A percentile compares a stretch with the other conserved stretches of the same genome.
phyloP scores from a whole-genome alignment of 2,329 filamentous ascomycete genomes.

The Apiospora marii region DNA sequence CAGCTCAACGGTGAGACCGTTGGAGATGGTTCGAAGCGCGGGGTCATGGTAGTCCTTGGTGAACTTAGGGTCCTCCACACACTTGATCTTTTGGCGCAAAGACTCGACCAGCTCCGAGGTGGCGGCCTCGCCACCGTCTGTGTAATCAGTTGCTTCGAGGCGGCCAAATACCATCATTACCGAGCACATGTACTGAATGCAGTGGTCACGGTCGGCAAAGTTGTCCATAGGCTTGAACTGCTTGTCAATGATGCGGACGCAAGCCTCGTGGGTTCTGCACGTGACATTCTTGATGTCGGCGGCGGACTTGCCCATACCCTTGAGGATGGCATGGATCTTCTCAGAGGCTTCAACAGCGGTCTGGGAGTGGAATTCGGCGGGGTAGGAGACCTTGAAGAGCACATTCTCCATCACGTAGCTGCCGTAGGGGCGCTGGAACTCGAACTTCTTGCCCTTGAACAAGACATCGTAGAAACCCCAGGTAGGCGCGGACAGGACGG shows the following conservation, averaged over 20 bases:
- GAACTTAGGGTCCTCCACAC: constrained; percentile 95
- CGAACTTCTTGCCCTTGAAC: constrained; percentile 94
- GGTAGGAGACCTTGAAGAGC: constrained; percentile 99
- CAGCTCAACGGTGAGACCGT: constrained; percentile 92
- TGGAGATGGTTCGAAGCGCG: constrained; percentile 92
- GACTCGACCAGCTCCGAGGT: constrained; percentile 89
- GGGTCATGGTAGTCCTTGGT: constrained; percentile 97
- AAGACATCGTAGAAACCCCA: constrained; percentile 99
- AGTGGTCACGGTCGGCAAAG: constrained; percentile 99
- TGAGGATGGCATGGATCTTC: constrained; percentile 84
- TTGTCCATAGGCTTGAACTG: constrained; percentile 99
- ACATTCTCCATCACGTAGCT: constrained; percentile 99
- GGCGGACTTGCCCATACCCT: constrained; percentile 85
- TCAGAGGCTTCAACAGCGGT: constrained; percentile 95
- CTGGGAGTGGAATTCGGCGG: constrained; percentile 98
- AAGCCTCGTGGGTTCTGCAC: constrained; percentile 97
- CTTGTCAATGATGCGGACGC: constrained; percentile 99
- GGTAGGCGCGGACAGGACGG: constrained; percentile 87
- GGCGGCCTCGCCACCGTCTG: constrained; percentile 90
- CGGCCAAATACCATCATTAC: constrained; percentile 97
- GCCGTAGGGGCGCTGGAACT: constrained; percentile 95
- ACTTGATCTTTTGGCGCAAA: constrained; percentile 91
- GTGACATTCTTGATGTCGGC: constrained; percentile 92
- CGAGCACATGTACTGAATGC: constrained; percentile 98
- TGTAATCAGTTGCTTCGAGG: constrained; percentile 92